A percentile compares a stretch with the other conserved stretches of the same genome.
phyloP scores from a whole-genome alignment of 225 moss, liverwort and hornwort species.

The Bryoerythrophyllum caledonicum region DNA sequence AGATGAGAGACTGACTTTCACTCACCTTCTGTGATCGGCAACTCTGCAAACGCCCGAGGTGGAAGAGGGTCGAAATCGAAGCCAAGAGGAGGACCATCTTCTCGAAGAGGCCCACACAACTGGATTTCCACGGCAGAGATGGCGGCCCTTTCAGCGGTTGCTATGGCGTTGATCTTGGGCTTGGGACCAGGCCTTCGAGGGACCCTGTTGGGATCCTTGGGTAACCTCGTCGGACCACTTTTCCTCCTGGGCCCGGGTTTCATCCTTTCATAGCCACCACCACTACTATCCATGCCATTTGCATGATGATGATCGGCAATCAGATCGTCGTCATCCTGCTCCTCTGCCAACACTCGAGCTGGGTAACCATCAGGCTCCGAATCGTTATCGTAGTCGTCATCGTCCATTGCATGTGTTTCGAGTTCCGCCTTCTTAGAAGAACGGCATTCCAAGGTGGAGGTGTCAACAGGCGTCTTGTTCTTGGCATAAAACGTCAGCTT shows the following conservation, averaged over 20 bases:
- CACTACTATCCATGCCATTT: conserved; percentile 28
- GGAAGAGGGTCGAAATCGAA: conserved; percentile 78
- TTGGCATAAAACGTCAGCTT: conserved; percentile 70
- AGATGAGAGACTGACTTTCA: neutral
- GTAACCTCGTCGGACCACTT: conserved; percentile 12
- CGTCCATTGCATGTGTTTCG: conserved; percentile 27
- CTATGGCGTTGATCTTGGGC: conserved; percentile 19
- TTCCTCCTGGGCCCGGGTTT: conserved; percentile 32
- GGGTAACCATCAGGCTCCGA: conserved; percentile 38
- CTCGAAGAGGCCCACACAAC: conserved; percentile 49
- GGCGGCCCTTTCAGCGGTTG: conserved; percentile 43
- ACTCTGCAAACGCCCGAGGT: conserved; percentile 43
- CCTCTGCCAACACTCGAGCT: conserved; percentile 37
- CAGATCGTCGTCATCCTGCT: conserved; percentile 39
- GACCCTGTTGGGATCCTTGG: conserved; percentile 30
- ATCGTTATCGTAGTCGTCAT: conserved; percentile 5
- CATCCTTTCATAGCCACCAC: conserved; percentile 10
- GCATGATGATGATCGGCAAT: conserved; percentile 24
- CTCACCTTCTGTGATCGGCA: conserved; percentile 27
- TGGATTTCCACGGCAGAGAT: conserved; percentile 46
- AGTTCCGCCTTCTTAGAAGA: conserved; percentile 29
- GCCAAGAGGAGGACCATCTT: conserved; percentile 62
- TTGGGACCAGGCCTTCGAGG: conserved; percentile 34
- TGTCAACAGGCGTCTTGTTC: conserved; percentile 48
- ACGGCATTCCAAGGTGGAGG: conserved; percentile 17